Percentiles rank a stretch among this genome's conserved stretches.
Conservation (phyloP, 1,284 basidiomycete genomes). For the Ganoderma sp. region DNA sequence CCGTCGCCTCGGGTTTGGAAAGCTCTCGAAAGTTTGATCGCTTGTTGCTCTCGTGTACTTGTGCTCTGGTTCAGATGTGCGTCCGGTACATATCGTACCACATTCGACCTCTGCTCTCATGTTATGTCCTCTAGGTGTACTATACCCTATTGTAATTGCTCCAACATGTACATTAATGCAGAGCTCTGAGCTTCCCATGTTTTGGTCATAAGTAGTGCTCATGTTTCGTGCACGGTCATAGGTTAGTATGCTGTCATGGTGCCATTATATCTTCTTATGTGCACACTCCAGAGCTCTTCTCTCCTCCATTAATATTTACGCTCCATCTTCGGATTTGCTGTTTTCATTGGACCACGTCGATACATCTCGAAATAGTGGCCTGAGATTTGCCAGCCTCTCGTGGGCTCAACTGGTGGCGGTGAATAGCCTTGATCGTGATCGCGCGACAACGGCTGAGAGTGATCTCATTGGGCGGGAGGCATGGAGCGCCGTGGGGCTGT, state of each 20-base stretch:
- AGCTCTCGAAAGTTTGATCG: background rate
- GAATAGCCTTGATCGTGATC: background rate
- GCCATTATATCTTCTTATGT: background rate
- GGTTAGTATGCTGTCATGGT: background rate
- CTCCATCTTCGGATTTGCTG: background rate
- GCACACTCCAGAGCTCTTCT: background rate
- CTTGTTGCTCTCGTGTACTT: background rate
- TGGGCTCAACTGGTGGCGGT: too few relatives aligned
- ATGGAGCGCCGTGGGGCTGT: background rate
- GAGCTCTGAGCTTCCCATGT: constrained; percentile 3
- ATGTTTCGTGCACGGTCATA: background rate
- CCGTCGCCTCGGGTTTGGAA: constrained; percentile 4
- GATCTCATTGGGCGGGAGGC: background rate
- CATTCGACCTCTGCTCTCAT: background rate
- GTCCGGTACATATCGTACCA: background rate
- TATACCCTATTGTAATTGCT: background rate
- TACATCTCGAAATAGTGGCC: background rate
- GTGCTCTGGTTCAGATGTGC: background rate
- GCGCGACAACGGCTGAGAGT: background rate
- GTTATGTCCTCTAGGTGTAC: constrained; percentile 1
- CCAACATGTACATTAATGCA: constrained; percentile 4
- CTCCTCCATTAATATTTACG: background rate
- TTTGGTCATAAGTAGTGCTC: background rate
- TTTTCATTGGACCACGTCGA: too few relatives aligned
- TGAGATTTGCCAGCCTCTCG: background rate